Percentiles rank a stretch among this genome's conserved stretches.
phyloP scores from a whole-genome alignment of 139 green algal genomes.

The Asterochloris erici region DNA sequence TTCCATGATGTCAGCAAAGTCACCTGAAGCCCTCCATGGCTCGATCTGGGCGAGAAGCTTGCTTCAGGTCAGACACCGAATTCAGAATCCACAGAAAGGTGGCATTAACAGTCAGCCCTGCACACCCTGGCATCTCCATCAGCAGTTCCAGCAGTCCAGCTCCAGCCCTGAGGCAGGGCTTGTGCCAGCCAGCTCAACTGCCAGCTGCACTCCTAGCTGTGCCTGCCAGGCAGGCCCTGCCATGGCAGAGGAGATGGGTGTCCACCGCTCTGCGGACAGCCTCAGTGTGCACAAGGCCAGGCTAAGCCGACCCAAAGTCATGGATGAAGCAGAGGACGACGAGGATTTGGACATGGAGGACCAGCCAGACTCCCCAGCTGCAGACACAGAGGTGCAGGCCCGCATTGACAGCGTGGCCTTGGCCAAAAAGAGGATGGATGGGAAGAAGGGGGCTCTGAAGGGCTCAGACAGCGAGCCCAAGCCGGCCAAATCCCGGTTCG shows the following conservation, averaged over 20 bases:
- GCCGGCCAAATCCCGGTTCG: constrained; percentile 11
- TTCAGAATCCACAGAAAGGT: no score
- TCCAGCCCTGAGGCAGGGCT: no score
- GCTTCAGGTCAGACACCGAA: no score
- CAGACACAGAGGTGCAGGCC: constrained; percentile 14
- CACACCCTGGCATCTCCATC: no score
- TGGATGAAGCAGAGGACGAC: constrained; percentile 12
- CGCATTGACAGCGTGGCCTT: constrained; percentile 20
- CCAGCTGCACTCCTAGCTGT: neutral
- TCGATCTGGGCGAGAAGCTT: no score
- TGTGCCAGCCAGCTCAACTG: neutral
- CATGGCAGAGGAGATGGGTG: constrained; percentile 3
- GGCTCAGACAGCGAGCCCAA: constrained; percentile 7
- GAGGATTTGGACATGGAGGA: constrained; percentile 3
- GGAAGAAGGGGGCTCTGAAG: neutral
- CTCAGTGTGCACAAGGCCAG: constrained; percentile 15
- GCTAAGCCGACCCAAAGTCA: constrained; percentile 1
- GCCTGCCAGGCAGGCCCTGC: neutral
- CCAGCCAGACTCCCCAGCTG: constrained; percentile 7
- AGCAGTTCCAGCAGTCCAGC: no score
- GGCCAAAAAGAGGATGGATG: constrained; percentile 5
- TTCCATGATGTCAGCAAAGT: no score
- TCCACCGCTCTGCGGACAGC: constrained; percentile 16
- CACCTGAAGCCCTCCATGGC: no score
- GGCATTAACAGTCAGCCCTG: no score